Evolutionary conservation across 2,329 filamentous ascomycete species (phyloP), one percentile per base, ranked within the genome.

Genomic region (Epichloe coenophiala): DNA sequence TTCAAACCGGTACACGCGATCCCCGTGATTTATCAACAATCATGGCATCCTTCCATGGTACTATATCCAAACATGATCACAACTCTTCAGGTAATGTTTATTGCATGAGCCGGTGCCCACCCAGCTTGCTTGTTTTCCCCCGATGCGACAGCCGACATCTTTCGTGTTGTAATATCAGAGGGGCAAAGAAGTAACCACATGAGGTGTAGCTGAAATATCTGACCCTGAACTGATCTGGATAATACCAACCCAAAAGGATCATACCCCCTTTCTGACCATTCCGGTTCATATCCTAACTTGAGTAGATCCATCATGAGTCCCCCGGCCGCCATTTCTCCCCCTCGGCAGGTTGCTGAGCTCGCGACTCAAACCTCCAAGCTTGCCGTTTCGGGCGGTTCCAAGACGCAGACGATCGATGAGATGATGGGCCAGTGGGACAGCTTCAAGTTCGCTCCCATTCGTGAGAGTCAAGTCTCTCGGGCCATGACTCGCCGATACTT

Each of bases 161-260:
- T 17, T 15, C 39, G 19, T 19, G 5, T 15, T 41, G 35, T 17
- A 5, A 5, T 4, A n/a, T 8, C 7, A n/a, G 5, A 38, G 4
- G 11, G n/a, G 15, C 43, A 38, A 37, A 15, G 38, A 50, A 51
- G 8, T 41, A 54, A 58, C 58, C n/a, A n/a, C n/a, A n/a, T n/a
- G 52, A 61, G 53, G 53, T 54, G 65, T 63, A 63, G 68, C 66
- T 88, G 84, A 91, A 93, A 82, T 81, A 93, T 85, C 93, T 88
- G 86, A 87, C 84, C 75, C 75, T 73, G 58, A 88, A 91, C 86
- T 91, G 87, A 91, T 90, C 86, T 88, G 86, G 88, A 90, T 91
- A 91, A 93, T 93, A 88, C 88, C 86, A 89, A 89, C n/a, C n/a
- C 89, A 89, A 89, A 93, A 95, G 89, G 85, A 95, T 93, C 88